Base-by-base conservation (phyloP, 2,329 filamentous ascomycete species). In the Fusarium chuoi region DNA sequence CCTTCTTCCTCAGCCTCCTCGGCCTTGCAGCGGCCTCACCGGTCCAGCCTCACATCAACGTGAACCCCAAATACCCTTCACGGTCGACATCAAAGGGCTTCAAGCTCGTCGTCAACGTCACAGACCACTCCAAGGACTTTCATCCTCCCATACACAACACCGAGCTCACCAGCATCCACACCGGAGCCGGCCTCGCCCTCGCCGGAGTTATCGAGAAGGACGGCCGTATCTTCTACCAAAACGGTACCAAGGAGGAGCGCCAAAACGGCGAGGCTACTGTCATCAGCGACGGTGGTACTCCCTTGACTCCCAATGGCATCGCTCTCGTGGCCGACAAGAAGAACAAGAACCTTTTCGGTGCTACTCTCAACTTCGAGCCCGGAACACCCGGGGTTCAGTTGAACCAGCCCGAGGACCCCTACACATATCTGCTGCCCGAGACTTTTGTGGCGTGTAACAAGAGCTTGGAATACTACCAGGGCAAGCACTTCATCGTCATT, bases 161-260 rank as follows among this genome's bases (percentile, higher is more conserved):
- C 67, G 80, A 80, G 52, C 62, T 88, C 33, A 78, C 79, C 49
- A 83, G 81, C 52, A 83, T 85, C 45, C 86, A 87, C 76, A 79
- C 80, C 12, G 85, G 85, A 41, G 83, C 86, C 2, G 85, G 83
- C 3, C 65, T 80, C 15, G 82, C 81, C 60, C 81, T 83, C 6
- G 84, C 83, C 14, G 82, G 84, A 4, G 78, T 86, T 18, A 68
- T 73, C 26, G 73, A 78, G 35, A 57, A 68, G 36, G 51, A 67
- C 30, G 75, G 73, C n/a, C 72, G 72, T 13, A 60, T 84, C 65
- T 88, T 88, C 75, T 88, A 88, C 82, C 79, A 85, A 64, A 88
- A 89, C 74, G 85, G 84, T 74, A 87, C 86, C 18, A 80, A 80
- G 18, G 65, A 77, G 12, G 81, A 85, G 44, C 71, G 82, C 12